A percentile compares a stretch with the other conserved stretches of the same genome.
Conservation (phyloP, 768 basidiomycete genomes). For the Piloderma croceum region DNA sequence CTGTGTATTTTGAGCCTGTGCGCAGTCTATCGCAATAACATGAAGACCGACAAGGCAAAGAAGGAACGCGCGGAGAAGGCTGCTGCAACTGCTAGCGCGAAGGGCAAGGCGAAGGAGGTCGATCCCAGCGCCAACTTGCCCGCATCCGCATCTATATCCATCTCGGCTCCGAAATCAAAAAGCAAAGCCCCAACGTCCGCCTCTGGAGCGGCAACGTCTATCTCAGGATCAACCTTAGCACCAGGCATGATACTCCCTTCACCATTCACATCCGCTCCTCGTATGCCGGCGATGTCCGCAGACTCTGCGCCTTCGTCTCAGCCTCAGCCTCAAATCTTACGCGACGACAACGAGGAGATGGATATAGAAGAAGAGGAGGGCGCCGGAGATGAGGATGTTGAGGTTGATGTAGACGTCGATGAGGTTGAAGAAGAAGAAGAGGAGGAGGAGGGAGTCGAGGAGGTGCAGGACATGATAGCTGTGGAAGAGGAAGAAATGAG, state of each 20-base stretch:
- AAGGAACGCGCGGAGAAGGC: constrained; percentile 15
- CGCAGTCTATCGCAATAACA: constrained; percentile 59
- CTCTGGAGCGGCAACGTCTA: too few species aligned
- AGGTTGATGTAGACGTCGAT: constrained; percentile 23
- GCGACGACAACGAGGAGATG: constrained; percentile 22
- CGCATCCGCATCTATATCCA: constrained; percentile 11
- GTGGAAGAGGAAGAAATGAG: constrained; percentile 40
- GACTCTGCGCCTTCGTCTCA: too few species aligned
- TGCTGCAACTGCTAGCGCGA: constrained; percentile 11
- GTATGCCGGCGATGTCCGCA: background rate
- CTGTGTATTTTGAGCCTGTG: background rate
- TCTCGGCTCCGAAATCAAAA: constrained; percentile 25
- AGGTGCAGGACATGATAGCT: constrained; percentile 36
- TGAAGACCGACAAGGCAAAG: constrained; percentile 55
- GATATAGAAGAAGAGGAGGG: constrained; percentile 23
- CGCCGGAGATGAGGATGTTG: constrained; percentile 24
- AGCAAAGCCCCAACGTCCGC: too few species aligned
- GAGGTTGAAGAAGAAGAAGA: constrained; percentile 23
- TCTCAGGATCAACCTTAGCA: background rate
- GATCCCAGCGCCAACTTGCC: constrained; percentile 6
- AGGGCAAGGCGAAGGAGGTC: constrained; percentile 31
- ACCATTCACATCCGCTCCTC: constrained; percentile 24
- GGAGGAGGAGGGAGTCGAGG: constrained; percentile 35
- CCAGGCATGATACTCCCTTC: constrained; percentile 13
- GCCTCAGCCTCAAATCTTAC: too few species aligned